Percentiles rank a stretch among this genome's conserved stretches.
Conservation (phyloP, 2,329 filamentous ascomycete species). For the Paecilomyces variotii region DNA sequence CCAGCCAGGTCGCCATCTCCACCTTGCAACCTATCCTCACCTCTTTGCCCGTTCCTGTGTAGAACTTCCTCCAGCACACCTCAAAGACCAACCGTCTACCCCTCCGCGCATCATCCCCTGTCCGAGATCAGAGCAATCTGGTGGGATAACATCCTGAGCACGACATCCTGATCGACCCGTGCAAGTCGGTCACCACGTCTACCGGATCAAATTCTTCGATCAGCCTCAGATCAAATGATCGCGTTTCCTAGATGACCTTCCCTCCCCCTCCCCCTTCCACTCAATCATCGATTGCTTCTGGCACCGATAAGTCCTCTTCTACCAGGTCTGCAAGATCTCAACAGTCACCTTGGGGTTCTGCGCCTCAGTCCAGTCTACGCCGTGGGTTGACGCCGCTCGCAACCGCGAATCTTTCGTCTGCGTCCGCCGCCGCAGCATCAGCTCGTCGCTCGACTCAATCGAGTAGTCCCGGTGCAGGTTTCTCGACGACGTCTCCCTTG, state of each 20-base stretch:
- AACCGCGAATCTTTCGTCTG: slow-evolving; percentile 41
- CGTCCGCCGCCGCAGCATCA: slow-evolving; percentile 33
- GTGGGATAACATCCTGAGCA: background rate
- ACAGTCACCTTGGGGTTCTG: slow-evolving; percentile 51
- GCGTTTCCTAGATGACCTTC: slow-evolving; percentile 50
- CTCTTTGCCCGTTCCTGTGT: slow-evolving; percentile 17
- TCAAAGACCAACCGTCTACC: slow-evolving; percentile 18
- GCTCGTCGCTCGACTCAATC: slow-evolving; percentile 39
- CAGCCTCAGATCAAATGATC: slow-evolving; percentile 42
- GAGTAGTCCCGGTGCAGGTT: slow-evolving; percentile 42
- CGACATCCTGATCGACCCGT: background rate
- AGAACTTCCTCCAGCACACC: slow-evolving; percentile 17
- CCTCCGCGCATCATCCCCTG: slow-evolving; percentile 10
- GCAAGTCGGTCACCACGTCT: slow-evolving; percentile 2
- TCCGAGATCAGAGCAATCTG: slow-evolving; percentile 1
- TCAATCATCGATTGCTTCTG: slow-evolving; percentile 46
- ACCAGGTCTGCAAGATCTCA: slow-evolving; percentile 37
- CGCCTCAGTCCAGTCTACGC: slow-evolving; percentile 47
- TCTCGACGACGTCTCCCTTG: slow-evolving; percentile 43
- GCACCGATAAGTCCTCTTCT: slow-evolving; percentile 41
- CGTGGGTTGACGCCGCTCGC: slow-evolving; percentile 52
- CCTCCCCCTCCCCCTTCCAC: slow-evolving; percentile 45
- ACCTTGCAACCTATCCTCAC: slow-evolving; percentile 18
- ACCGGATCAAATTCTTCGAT: slow-evolving; percentile 26
- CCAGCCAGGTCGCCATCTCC: slow-evolving; percentile 6